Evolutionary conservation across 306 rosid genomes (phyloP), one percentile per base, ranked within the genome.

Genomic region (Comarum palustre): DNA sequence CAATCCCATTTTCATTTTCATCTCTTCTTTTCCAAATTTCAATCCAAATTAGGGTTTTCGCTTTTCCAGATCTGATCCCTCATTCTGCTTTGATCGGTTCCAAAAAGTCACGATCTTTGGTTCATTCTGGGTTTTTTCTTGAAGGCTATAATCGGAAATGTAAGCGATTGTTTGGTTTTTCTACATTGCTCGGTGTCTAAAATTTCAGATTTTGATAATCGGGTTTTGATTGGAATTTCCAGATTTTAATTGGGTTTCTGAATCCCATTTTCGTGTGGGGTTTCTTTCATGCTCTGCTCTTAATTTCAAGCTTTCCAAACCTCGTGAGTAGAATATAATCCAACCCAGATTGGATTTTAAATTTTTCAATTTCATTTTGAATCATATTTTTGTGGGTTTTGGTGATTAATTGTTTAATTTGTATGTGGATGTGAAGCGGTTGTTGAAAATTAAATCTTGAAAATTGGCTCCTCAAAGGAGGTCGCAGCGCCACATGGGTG

Each of bases 401-500:
- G 20, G 20, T 50, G 51, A 16, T 79, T 76, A 43, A 27, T 43
- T 63, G 43, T 31, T 29, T 29, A 36, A 54, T 73, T 65, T 42
- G 34, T 34, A 12, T 73, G 73, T 43, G 20, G 17, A 31, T 78
- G 77, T 73, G 82, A 78, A 89, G 96, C 72, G 72, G 73, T 80
- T 64, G 77, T 78, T 83, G 90, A 58, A 69, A 73, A 66, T 74
- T 84, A 89, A 95, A 91, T 91, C 97, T 86, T 91, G 80, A 91
- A 93, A 91, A 82, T 94, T 94, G 98, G 98, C 98, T 87, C 98
- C 98, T 51, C 98, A 91, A 88, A 75, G 98, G 75, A 92, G 97
- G 57, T 89, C 98, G 58, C 98, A 91, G 96, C 98, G 98, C 97
- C 98, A 86, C 92, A 85, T 91, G 96, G 97, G 97, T 82, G 98